Evolutionary conservation across 371 early-diverging fungal genomes (phyloP).

Genomic region (Lichtheimia corymbifera): DNA sequence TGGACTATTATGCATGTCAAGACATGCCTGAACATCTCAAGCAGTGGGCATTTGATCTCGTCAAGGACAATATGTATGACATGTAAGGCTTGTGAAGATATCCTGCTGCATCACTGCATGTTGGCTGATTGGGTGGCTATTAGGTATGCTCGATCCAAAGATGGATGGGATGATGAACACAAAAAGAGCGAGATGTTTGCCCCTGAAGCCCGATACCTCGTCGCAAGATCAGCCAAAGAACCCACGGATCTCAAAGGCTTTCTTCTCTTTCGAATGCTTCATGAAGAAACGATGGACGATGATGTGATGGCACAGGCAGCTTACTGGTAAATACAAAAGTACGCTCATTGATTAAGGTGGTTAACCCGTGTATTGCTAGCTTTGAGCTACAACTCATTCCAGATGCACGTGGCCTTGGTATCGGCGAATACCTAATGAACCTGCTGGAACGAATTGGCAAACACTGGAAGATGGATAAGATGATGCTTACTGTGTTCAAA

Average conservation of each 20-base stretch:
- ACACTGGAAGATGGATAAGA: constrained; percentile 59
- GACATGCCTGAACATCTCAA: constrained; percentile 39
- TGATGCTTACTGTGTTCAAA: constrained; percentile 69
- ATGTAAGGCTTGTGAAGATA: constrained; percentile 34
- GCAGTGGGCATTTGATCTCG: constrained; percentile 51
- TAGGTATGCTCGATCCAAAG: constrained; percentile 53
- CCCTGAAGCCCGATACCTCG: constrained; percentile 9
- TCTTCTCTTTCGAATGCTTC: constrained; percentile 57
- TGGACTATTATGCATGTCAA: constrained; percentile 48
- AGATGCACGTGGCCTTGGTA: constrained; percentile 43
- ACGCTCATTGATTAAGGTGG: background rate
- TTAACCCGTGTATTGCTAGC: constrained; percentile 12
- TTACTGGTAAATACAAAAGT: constrained; percentile 48
- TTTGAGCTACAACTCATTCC: constrained; percentile 55
- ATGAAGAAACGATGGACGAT: constrained; percentile 64
- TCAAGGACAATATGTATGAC: constrained; percentile 56
- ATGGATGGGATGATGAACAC: constrained; percentile 47
- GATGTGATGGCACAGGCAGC: constrained; percentile 56
- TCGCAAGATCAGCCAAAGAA: constrained; percentile 33
- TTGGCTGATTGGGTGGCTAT: background rate
- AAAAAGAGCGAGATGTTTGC: constrained; percentile 14
- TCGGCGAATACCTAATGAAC: constrained; percentile 56
- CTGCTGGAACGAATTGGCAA: constrained; percentile 48
- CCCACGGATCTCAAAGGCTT: constrained; percentile 49
- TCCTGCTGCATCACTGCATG: background rate